Conservation (phyloP, 148 eudicot species). For the Chenopodium quinoa region DNA sequence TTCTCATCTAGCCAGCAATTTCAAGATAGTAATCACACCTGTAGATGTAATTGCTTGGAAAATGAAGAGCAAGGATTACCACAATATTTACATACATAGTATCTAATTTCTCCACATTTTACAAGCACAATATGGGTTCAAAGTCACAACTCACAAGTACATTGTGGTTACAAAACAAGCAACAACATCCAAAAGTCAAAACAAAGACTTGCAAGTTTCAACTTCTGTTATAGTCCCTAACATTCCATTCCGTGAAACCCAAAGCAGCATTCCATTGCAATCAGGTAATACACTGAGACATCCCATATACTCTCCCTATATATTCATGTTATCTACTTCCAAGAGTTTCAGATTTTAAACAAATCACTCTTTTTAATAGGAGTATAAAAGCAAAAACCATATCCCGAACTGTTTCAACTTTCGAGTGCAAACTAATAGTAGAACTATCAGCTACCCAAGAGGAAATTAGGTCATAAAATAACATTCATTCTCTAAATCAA, state of each 20-base stretch:
- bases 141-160: not conserved
- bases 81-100: not conserved
- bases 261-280: not conserved
- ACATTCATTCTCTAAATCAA: not conserved
- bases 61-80: not conserved
- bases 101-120: not conserved
- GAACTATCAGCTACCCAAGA: not conserved
- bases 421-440: not conserved
- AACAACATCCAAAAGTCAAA: not conserved
- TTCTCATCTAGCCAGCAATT: not conserved
- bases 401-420: not conserved
- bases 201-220: not conserved
- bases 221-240: not conserved
- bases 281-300: not conserved
- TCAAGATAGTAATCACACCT: not conserved
- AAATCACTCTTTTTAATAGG: no score
- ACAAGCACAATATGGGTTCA: not conserved
- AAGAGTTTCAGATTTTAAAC: no score
- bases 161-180: not conserved
- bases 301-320: not conserved
- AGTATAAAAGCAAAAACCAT: not conserved
- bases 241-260: not conserved
- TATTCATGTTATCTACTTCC: not conserved
- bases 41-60: not conserved
- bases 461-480: not conserved